Base-by-base conservation (phyloP, 225 moss, liverwort and hornwort species). In the Sphagnum tenellum region DNA sequence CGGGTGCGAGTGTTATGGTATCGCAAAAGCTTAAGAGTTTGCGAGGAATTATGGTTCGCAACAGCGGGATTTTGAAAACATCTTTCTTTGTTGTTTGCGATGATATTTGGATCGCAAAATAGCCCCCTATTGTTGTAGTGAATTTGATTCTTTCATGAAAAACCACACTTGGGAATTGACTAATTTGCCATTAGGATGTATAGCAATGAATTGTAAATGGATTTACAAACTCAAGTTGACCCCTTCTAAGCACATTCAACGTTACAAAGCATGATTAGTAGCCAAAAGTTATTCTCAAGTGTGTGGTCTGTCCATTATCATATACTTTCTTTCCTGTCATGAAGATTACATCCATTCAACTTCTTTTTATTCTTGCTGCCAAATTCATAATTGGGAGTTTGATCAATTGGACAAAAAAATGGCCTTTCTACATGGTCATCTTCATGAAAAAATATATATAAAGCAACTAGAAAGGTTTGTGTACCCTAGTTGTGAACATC, bases 251-350 rank as follows among this genome's bases (percentile, higher is more conserved):
- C 1, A n/a, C 3, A 8, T 78, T 8, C 4, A 55, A 3, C 3
- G 64, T 0, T 74, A 44, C 44, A 79, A 79, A 57, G 71, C 71
- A n/a, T n/a, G 68, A 4, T 14, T 71, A 0, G 67, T 78, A 13
- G 71, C 67, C 14, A 49, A 58, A 5, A 64, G 64, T 0, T 71
- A 52, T 12, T 61, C 63, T 5, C 64, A 72, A 52, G 13, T 54
- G 7, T 3, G 58, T 11, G 65, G 68, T 0, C 10, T 71, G 7
- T 75, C 69, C 44, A 75, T 65, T 12, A 5, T 3, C 9, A 29
- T 29, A 75, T 48, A 79, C 75, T 1, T 79, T 67, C 50, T 66
- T 54, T 0, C 62, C 7, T 5, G 9, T 78, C 7, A 12, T 71
- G 5, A 46, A 70, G 44, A 65, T 70, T 29, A 11, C 58, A 2